These are phyloP conservation scores for Zymoseptoria pseudotritici DNA, from an alignment of 2,329 filamentous ascomycete species.

Conservation along the genomic window DNA sequence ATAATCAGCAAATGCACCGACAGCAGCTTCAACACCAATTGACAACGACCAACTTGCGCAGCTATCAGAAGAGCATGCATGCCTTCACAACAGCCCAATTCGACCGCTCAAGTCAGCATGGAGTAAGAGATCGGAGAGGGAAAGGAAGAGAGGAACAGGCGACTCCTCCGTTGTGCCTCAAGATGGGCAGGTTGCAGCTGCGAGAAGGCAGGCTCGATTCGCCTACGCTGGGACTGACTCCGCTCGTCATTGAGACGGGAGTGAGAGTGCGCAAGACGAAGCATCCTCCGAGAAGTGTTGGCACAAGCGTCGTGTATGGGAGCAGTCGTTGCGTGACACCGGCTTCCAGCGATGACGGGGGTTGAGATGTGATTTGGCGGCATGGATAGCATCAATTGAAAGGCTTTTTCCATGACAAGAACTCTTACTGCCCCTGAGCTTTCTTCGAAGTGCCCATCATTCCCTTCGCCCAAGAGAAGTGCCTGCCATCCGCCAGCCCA, in stretches of 20 bases:
- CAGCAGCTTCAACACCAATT: neutral
- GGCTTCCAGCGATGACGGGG: neutral
- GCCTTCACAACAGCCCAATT: slow-evolving; percentile 21
- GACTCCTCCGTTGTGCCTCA: neutral
- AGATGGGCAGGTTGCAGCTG: neutral
- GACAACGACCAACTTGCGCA: slow-evolving; percentile 9
- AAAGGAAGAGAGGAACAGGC: neutral
- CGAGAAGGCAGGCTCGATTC: neutral
- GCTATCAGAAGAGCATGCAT: slow-evolving; percentile 22
- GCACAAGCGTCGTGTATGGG: neutral
- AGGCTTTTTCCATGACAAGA: no score
- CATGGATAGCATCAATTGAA: no score
- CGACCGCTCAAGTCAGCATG: neutral
- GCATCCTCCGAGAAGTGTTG: neutral
- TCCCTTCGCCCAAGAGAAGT: slow-evolving; percentile 16
- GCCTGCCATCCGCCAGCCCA: slow-evolving; percentile 50
- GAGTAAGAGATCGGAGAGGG: neutral
- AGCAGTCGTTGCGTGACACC: neutral
- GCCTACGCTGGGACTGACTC: neutral
- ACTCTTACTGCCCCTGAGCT: slow-evolving; percentile 8
- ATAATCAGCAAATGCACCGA: slow-evolving; percentile 17
- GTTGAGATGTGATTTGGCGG: neutral
- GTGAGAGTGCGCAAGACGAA: neutral
- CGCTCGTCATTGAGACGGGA: neutral
- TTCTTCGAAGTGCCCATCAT: slow-evolving; percentile 15